Evolutionary conservation across 1,139 yeast species (phyloP).

Genomic region (Kodamaea derodonti): DNA sequence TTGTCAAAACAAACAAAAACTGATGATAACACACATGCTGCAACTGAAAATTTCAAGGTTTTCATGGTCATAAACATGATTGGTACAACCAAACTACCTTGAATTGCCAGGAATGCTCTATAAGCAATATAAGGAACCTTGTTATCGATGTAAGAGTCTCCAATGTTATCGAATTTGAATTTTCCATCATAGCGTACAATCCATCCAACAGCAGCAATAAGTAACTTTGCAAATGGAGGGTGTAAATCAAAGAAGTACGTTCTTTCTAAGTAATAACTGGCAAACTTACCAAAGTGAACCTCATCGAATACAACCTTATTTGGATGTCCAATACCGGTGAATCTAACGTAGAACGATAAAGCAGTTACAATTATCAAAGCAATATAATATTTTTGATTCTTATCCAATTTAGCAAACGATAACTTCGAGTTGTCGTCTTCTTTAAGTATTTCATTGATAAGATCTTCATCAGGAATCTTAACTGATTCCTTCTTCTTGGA

Average conservation of each 20-base stretch:
- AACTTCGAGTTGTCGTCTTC: background rate
- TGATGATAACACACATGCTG: conserved; percentile 81
- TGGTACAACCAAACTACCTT: conserved; percentile 83
- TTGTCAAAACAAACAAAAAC: conserved; percentile 77
- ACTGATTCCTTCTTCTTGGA: background rate
- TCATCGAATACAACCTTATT: conserved; percentile 94
- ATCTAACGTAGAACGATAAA: conserved; percentile 68
- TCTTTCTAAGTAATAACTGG: conserved; percentile 78
- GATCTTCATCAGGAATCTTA: background rate
- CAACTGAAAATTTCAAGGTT: conserved; percentile 73
- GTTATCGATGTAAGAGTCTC: conserved; percentile 70
- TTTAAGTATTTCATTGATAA: background rate
- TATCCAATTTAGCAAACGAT: conserved; percentile 16
- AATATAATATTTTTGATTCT: conserved; percentile 34
- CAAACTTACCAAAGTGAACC: conserved; percentile 96
- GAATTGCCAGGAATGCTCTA: conserved; percentile 75
- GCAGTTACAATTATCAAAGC: conserved; percentile 52
- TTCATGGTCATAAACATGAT: conserved; percentile 77
- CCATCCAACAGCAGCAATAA: conserved; percentile 89
- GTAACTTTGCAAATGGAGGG: conserved; percentile 94
- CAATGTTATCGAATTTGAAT: conserved; percentile 88
- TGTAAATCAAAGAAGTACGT: conserved; percentile 93
- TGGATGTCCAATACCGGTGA: conserved; percentile 68
- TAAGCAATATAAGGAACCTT: conserved; percentile 88
- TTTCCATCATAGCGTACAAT: conserved; percentile 83